These are phyloP conservation scores for Tremella mesenterica DNA, from an alignment of 768 basidiomycete genomes.

Conservation along the genomic window DNA sequence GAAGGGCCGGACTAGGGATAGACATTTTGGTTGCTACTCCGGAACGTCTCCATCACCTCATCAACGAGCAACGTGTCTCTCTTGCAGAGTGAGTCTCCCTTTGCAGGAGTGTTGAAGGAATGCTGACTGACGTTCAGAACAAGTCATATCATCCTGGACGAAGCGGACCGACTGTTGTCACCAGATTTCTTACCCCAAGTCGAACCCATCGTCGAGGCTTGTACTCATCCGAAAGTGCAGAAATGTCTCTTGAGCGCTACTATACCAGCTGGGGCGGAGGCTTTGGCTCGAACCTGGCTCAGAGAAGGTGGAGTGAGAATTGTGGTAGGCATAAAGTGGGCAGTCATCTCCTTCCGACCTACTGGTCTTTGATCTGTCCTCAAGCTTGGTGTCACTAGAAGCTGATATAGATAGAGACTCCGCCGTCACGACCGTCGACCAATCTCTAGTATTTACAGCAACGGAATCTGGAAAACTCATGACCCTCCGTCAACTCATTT, in stretches of 20 bases:
- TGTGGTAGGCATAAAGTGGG: conserved; percentile 93
- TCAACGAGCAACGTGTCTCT: conserved; percentile 54
- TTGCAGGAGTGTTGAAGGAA: background rate
- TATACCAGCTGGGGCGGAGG: conserved; percentile 78
- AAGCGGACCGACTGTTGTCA: conserved; percentile 85
- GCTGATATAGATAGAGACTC: conserved; percentile 59
- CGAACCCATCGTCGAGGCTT: conserved; percentile 74
- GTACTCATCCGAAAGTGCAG: conserved; percentile 60
- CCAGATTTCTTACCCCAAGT: conserved; percentile 79
- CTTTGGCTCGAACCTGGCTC: conserved; percentile 74
- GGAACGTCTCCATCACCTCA: conserved; percentile 69
- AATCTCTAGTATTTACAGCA: conserved; percentile 81
- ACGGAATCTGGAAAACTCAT: conserved; percentile 91
- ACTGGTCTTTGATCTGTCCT: background rate
- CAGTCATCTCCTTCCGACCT: conserved; percentile 10
- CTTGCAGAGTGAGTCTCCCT: conserved; percentile 26
- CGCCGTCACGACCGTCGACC: conserved; percentile 79
- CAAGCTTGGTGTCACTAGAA: background rate
- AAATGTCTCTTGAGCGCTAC: conserved; percentile 94
- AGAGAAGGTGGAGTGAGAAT: conserved; percentile 71
- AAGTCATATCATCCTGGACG: conserved; percentile 76
- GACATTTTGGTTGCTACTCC: conserved; percentile 92
- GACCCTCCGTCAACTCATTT: conserved; percentile 69
- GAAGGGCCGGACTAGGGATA: conserved; percentile 18
- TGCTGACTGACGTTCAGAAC: conserved; percentile 52